phyloP scores from a whole-genome alignment of 306 rosid genomes.

The Cajanus cajan region DNA sequence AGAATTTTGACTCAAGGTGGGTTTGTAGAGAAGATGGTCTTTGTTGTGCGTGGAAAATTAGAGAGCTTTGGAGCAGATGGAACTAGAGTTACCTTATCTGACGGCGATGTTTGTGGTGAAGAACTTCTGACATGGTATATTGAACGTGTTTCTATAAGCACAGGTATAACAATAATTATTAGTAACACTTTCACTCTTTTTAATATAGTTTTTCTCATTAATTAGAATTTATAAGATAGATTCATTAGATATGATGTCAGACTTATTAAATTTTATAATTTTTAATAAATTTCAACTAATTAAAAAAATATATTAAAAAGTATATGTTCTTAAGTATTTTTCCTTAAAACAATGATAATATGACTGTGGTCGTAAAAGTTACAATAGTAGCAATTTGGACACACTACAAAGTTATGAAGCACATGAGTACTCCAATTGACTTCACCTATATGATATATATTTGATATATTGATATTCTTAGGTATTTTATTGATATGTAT shows the following conservation, averaged over 20 bases:
- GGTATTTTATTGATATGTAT: no score
- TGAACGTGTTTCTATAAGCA: slow-evolving; percentile 50
- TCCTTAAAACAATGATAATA: neutral
- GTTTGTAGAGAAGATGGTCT: slow-evolving; percentile 72
- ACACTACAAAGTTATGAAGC: neutral
- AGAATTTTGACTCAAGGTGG: slow-evolving; percentile 51
- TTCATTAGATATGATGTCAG: no score
- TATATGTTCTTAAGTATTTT: no score
- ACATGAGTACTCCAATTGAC: no score
- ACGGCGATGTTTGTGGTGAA: slow-evolving; percentile 79
- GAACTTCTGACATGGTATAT: slow-evolving; percentile 76
- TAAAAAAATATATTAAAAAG: no score
- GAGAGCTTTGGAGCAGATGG: slow-evolving; percentile 69
- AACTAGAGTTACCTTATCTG: slow-evolving; percentile 40
- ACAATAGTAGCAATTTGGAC: neutral
- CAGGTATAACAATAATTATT: neutral
- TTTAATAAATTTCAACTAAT: no score
- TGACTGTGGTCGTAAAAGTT: neutral
- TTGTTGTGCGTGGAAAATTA: slow-evolving; percentile 70
- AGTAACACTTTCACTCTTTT: no score
- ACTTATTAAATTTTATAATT: no score
- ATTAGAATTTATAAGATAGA: no score
- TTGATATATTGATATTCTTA: no score
- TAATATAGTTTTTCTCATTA: no score
- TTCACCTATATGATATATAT: no score